phyloP scores from a whole-genome alignment of 495 filamentous ascomycete species.

The Daldinia decipiens region DNA sequence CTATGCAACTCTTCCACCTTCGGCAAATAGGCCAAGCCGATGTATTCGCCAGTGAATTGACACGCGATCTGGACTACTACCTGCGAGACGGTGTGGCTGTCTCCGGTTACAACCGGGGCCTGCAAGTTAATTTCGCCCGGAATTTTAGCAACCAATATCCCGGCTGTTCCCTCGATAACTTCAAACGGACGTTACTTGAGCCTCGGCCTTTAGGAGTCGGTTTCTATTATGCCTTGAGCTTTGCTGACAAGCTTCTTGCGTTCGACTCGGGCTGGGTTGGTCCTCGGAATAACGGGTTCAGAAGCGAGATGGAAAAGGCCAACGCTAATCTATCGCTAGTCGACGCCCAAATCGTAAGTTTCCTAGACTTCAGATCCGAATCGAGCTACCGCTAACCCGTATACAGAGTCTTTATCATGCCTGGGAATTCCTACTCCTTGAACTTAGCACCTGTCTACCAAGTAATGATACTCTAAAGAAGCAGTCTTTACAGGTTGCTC shows the following conservation, averaged over 20 bases:
- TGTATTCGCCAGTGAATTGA: slow-evolving; percentile 71
- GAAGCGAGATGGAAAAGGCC: slow-evolving; percentile 80
- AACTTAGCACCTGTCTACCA: slow-evolving; percentile 77
- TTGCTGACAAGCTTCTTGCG: slow-evolving; percentile 77
- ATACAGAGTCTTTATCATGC: slow-evolving; percentile 77
- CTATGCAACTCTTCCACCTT: slow-evolving; percentile 87
- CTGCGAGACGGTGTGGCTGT: slow-evolving; percentile 76
- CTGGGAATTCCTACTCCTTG: slow-evolving; percentile 89
- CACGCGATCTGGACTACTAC: slow-evolving; percentile 80
- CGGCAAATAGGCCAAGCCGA: slow-evolving; percentile 74
- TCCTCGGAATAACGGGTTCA: slow-evolving; percentile 72
- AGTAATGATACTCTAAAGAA: slow-evolving; percentile 68
- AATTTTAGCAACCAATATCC: slow-evolving; percentile 84
- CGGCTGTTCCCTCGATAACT: slow-evolving; percentile 73
- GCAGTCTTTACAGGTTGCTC: slow-evolving; percentile 72
- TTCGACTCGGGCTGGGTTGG: slow-evolving; percentile 82
- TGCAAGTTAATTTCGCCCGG: slow-evolving; percentile 83
- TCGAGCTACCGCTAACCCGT: slow-evolving; percentile 45
- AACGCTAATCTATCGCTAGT: slow-evolving; percentile 92
- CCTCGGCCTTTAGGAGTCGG: slow-evolving; percentile 70
- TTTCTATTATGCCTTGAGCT: slow-evolving; percentile 83
- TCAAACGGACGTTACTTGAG: slow-evolving; percentile 77
- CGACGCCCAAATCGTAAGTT: slow-evolving; percentile 86
- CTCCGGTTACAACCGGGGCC: slow-evolving; percentile 80
- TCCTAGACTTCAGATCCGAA: not conserved